Conservation (phyloP, 1,284 basidiomycete species). For the Schizophyllum amplum region DNA sequence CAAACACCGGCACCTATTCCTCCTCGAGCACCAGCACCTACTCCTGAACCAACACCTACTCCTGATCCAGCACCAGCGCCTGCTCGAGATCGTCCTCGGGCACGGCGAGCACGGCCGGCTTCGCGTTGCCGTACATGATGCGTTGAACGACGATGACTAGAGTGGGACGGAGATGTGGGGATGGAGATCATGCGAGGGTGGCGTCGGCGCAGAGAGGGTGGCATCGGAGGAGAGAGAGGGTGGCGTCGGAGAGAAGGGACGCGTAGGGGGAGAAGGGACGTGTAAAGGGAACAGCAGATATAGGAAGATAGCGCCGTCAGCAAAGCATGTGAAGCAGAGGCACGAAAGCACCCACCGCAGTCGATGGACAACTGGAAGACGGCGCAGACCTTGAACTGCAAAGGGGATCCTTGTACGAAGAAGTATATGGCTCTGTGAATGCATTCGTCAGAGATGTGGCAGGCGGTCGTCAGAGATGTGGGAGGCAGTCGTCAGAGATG, state of each 20-base stretch:
- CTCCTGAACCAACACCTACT: slow-evolving; percentile 32
- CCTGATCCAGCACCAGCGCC: slow-evolving; percentile 53
- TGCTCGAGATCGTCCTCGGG: slow-evolving; percentile 69
- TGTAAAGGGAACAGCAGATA: background rate
- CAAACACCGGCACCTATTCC: too few relatives aligned
- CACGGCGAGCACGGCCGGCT: slow-evolving; percentile 38
- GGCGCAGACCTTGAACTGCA: slow-evolving; percentile 76
- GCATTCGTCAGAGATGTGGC: too few relatives aligned
- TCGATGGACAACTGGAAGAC: slow-evolving; percentile 77
- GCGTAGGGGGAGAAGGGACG: too few relatives aligned
- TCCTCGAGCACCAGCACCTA: too few relatives aligned
- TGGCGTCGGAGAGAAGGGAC: too few relatives aligned
- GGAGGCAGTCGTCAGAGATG: too few relatives aligned
- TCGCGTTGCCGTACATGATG: slow-evolving; percentile 57
- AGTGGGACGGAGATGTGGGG: too few relatives aligned
- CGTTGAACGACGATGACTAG: slow-evolving; percentile 67
- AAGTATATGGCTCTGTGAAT: slow-evolving; percentile 78
- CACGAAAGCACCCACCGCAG: slow-evolving; percentile 42
- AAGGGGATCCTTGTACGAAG: slow-evolving; percentile 58
- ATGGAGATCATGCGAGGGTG: too few relatives aligned
- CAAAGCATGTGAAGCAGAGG: slow-evolving; percentile 7
- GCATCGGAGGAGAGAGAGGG: too few relatives aligned
- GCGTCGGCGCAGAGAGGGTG: too few relatives aligned
- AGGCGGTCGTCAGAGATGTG: too few relatives aligned
- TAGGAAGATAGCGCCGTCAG: background rate